These are phyloP conservation scores for Scedosporium aurantiacum DNA, from an alignment of 2,329 filamentous ascomycete species.

Conservation along the genomic window DNA sequence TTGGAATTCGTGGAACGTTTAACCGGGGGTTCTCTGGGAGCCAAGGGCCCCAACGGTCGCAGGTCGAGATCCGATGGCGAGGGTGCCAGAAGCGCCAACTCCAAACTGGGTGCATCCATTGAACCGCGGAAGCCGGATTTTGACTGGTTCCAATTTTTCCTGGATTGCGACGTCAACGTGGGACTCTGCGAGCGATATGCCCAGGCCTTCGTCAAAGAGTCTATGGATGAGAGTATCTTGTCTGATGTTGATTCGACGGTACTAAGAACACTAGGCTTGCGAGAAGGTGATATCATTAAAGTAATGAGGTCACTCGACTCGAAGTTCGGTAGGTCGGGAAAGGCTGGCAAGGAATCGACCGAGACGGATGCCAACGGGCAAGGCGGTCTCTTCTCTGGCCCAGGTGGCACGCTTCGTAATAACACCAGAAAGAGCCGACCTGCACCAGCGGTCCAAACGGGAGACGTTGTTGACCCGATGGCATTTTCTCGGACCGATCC, in stretches of 20 bases:
- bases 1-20: slow-evolving; percentile 85
- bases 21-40: slow-evolving; percentile 77
- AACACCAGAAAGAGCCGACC: slow-evolving; percentile 90
- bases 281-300: slow-evolving; percentile 92
- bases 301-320: slow-evolving; percentile 82
- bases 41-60: not conserved
- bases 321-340: slow-evolving; percentile 57
- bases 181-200: slow-evolving; percentile 92
- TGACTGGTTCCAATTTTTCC: slow-evolving; percentile 98
- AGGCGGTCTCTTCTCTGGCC: slow-evolving; percentile 77
- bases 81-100: slow-evolving; percentile 33
- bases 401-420: slow-evolving; percentile 81
- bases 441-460: slow-evolving; percentile 73
- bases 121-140: slow-evolving; percentile 57
- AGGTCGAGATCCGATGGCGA: slow-evolving; percentile 52
- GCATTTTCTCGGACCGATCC: slow-evolving; percentile 57
- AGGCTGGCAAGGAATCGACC: slow-evolving; percentile 42
- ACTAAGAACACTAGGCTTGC: slow-evolving; percentile 78
- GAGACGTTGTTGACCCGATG: slow-evolving; percentile 77
- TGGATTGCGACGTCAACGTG: slow-evolving; percentile 81
- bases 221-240: slow-evolving; percentile 89
- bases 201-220: slow-evolving; percentile 78
- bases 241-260: slow-evolving; percentile 79
- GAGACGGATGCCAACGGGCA: slow-evolving; percentile 46
- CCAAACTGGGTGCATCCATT: slow-evolving; percentile 49